A percentile compares a stretch with the other conserved stretches of the same genome.
phyloP scores from a whole-genome alignment of 2,329 filamentous ascomycete species.

The Ophiostoma populinum region DNA sequence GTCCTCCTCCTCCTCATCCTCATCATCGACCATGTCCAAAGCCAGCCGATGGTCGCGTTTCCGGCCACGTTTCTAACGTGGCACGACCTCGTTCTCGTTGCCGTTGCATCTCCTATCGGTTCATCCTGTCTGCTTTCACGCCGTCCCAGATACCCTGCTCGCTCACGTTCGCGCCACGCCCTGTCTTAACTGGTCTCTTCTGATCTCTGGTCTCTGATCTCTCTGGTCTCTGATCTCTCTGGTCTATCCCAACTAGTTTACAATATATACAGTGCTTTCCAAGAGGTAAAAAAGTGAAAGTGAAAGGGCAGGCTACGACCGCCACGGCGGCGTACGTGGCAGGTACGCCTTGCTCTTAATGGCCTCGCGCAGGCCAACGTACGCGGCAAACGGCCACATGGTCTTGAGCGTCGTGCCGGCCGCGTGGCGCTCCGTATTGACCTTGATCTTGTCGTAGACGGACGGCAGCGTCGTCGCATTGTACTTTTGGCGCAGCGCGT shows the following conservation, averaged over 20 bases:
- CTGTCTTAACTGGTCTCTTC: no score
- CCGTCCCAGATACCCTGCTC: no score
- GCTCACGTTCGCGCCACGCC: no score
- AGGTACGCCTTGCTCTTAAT: conserved; percentile 39
- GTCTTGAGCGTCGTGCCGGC: conserved; percentile 14
- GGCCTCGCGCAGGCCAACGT: conserved; percentile 41
- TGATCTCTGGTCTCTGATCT: no score
- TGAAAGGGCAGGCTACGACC: neutral
- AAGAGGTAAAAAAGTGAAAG: neutral
- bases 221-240: no score
- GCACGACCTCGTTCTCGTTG: no score
- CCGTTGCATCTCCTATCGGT: no score
- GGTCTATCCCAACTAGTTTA: neutral
- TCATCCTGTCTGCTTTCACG: no score
- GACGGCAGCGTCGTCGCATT: conserved; percentile 42
- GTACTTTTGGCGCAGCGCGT: conserved; percentile 44
- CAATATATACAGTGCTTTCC: neutral
- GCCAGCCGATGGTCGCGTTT: no score
- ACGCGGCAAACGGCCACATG: conserved; percentile 37
- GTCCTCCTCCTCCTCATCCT: no score
- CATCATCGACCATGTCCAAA: no score
- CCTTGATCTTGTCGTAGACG: conserved; percentile 53
- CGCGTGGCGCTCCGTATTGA: conserved; percentile 1
- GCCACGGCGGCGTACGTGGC: conserved; percentile 20
- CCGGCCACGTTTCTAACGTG: no score